These are phyloP conservation scores for Sporobolomyces phaffii DNA, from an alignment of 768 basidiomycete genomes.

Conservation along the genomic window DNA sequence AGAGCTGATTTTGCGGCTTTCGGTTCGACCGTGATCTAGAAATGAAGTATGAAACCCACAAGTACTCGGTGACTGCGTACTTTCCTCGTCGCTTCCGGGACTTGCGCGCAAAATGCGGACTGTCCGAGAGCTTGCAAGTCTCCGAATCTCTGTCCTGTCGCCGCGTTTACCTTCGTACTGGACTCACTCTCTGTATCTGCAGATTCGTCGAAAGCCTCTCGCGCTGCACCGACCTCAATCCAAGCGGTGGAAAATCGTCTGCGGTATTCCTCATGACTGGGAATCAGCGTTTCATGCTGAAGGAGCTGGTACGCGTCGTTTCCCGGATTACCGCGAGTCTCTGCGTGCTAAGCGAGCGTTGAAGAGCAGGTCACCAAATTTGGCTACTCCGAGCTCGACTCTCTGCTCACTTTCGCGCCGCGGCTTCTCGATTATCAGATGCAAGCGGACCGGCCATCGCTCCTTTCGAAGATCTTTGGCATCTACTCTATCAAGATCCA, in stretches of 20 bases:
- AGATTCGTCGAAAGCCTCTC: constrained; percentile 89
- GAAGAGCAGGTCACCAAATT: constrained; percentile 72
- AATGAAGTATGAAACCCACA: too few relatives aligned
- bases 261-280: constrained; percentile 91
- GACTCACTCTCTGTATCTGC: constrained; percentile 2
- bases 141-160: too few relatives aligned
- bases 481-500: constrained; percentile 89
- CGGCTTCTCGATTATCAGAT: constrained; percentile 29
- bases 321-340: too few relatives aligned
- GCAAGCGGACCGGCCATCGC: constrained; percentile 68
- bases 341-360: too few relatives aligned
- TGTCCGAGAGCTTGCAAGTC: constrained; percentile 20
- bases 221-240: constrained; percentile 87
- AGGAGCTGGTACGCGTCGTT: constrained; percentile 81
- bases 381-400: constrained; percentile 44
- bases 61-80: constrained; percentile 23
- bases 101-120: constrained; percentile 74
- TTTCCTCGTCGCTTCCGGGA: constrained; percentile 85
- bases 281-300: constrained; percentile 95
- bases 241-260: constrained; percentile 88
- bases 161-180: not conserved
- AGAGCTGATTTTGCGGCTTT: constrained; percentile 24
- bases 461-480: constrained; percentile 94
- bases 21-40: too few relatives aligned
- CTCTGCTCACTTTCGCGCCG: constrained; percentile 20